Percentiles rank a stretch among this genome's conserved stretches.
Evolutionary conservation across 352 stramenopile species (phyloP).

Genomic region (Phytopythium kandeliae): DNA sequence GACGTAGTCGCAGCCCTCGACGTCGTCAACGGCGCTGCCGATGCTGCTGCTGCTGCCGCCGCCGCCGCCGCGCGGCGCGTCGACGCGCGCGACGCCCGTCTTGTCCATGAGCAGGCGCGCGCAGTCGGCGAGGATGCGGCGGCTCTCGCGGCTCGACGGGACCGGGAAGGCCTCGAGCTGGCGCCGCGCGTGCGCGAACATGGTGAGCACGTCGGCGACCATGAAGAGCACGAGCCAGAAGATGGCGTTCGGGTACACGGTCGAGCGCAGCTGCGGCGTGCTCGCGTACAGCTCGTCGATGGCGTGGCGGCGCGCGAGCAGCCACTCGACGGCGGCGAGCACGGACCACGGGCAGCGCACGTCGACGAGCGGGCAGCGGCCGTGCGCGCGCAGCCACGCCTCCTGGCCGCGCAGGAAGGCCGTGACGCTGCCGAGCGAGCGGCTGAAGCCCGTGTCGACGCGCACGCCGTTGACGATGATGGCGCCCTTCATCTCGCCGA

Average conservation of each 20-base stretch:
- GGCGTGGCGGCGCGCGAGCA: conserved; percentile 8
- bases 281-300: conserved; percentile 7
- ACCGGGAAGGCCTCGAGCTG: conserved; percentile 5
- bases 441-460: conserved; percentile 1
- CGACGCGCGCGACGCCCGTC: neutral
- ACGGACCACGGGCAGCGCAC: conserved; percentile 7
- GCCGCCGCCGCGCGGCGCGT: too few species aligned
- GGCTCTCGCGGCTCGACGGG: neutral
- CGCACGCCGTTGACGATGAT: conserved; percentile 2
- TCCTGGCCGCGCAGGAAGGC: conserved; percentile 13
- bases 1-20: neutral
- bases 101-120: conserved; percentile 3
- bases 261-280: conserved; percentile 4
- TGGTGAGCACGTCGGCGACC: conserved; percentile 8
- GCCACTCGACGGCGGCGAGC: conserved; percentile 7
- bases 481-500: conserved; percentile 10
- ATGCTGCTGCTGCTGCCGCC: too few species aligned
- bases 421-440: conserved; percentile 9
- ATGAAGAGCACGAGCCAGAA: conserved; percentile 11
- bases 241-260: conserved; percentile 2
- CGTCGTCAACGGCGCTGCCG: neutral
- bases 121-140: neutral
- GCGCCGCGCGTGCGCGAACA: neutral
- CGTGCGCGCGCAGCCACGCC: conserved; percentile 10
- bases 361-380: conserved; percentile 7